Evolutionary conservation across 2,329 filamentous ascomycete genomes (phyloP).

Genomic region (Talaromyces sp.): DNA sequence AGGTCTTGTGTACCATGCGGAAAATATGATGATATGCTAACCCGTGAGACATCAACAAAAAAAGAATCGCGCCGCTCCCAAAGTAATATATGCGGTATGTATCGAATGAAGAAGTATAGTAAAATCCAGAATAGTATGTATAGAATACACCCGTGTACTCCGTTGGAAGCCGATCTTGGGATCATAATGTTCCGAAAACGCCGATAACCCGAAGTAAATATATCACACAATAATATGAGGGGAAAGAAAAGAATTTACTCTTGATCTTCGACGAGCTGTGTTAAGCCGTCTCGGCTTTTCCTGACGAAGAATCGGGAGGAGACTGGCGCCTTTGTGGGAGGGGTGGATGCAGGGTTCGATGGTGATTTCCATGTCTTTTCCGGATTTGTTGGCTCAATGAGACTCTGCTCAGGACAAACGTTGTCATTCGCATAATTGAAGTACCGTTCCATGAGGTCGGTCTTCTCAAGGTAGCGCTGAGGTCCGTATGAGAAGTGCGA

Average conservation of each 20-base stretch:
- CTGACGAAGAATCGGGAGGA: conserved; percentile 1
- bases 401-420: conserved; percentile 9
- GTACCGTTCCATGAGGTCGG: conserved; percentile 15
- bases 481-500: conserved; percentile 15
- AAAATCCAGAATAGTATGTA: background rate
- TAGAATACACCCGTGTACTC: conserved; percentile 7
- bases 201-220: background rate
- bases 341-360: background rate
- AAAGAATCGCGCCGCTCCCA: conserved; percentile 3
- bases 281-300: background rate
- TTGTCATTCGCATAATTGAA: conserved; percentile 15
- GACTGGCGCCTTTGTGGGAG: background rate
- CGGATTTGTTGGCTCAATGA: conserved; percentile 10
- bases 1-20: background rate
- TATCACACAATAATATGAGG: background rate
- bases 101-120: background rate
- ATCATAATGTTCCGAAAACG: conserved; percentile 5
- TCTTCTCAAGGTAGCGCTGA: conserved; percentile 11
- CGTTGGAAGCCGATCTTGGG: background rate
- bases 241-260: background rate
- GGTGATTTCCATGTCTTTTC: conserved; percentile 3
- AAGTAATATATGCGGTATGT: conserved; percentile 1
- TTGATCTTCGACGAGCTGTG: background rate
- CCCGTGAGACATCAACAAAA: background rate
- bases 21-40: background rate